Evolutionary conservation across 2,329 filamentous ascomycete genomes (phyloP).

Genomic region (Penicillium sp.): DNA sequence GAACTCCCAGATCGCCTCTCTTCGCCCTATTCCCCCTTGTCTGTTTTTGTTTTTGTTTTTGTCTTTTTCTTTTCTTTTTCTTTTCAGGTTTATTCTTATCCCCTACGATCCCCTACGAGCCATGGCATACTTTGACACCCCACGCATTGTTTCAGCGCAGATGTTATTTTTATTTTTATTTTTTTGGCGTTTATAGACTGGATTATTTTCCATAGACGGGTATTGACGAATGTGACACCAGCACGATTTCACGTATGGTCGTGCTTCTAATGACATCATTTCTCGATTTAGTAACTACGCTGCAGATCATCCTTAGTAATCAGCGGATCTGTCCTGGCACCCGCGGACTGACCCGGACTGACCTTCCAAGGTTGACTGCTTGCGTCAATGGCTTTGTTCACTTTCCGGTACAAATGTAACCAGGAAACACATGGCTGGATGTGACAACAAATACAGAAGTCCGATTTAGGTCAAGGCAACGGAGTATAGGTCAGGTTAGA

Average conservation of each 20-base stretch:
- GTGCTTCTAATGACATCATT: conserved; percentile 3
- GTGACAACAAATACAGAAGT: too few species aligned
- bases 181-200: conserved; percentile 20
- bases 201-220: conserved; percentile 11
- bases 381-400: conserved; percentile 5
- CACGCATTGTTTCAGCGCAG: conserved; percentile 11
- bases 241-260: conserved; percentile 14
- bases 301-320: conserved; percentile 5
- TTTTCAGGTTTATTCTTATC: neutral
- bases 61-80: neutral
- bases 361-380: neutral
- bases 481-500: neutral
- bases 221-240: conserved; percentile 9
- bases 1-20: neutral
- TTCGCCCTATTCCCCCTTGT: neutral
- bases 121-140: neutral
- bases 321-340: neutral
- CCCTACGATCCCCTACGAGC: too few species aligned
- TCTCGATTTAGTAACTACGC: neutral
- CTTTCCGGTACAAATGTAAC: neutral
- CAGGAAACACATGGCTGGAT: neutral
- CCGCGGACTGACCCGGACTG: too few species aligned
- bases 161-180: conserved; percentile 7
- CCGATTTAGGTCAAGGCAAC: too few species aligned
- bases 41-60: neutral